Evolutionary conservation across 106 monocot species (phyloP), one percentile per base, ranked within the genome.

Genomic region (Vanilla planifolia): DNA sequence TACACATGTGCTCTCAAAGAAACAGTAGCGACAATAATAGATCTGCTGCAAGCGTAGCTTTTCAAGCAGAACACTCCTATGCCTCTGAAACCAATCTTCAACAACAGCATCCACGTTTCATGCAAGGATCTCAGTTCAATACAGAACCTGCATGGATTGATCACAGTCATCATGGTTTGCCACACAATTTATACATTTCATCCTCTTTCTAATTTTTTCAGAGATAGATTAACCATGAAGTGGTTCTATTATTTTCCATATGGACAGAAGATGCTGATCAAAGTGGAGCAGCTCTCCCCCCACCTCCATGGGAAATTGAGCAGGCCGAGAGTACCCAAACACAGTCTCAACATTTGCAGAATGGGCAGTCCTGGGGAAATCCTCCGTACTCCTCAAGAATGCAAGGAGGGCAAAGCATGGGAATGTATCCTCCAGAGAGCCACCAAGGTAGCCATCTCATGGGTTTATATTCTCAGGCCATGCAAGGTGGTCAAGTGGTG

Each of bases 221-320:
- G 8, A 53, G 16, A 53, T 27, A 53, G 53, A 29, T 32, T 53
- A 3, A 32, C n/a, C 16, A 32, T 32, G 16, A 23, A 16, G 15
- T 6, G 30, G 32, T 16, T 53, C 8, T 16, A 53, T 30, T 53
- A 8, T 50, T 15, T 24, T 48, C 40, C n/a, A 40, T 22, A n/a
- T 43, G 30, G 21, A 28, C 58, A 85, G 90, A 63, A 58, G 30
- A 62, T 63, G 53, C 60, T 70, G 77, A 79, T 56, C 79, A 83
- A 65, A 41, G 29, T 66, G 77, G 60, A 39, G 80, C n/a, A n/a
- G n/a, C 62, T 37, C 69, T 84, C 43, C 83, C 87, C 6, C 83
- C 69, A 28, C 87, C 87, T 33, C 92, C 87, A 33, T 92, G 92
- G 87, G 87, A 87, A 64, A 57, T 75, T 39, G 68, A 75, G 63